Evolutionary conservation across 1,284 basidiomycete species (phyloP).

Genomic region (Bjerkandera adusta): DNA sequence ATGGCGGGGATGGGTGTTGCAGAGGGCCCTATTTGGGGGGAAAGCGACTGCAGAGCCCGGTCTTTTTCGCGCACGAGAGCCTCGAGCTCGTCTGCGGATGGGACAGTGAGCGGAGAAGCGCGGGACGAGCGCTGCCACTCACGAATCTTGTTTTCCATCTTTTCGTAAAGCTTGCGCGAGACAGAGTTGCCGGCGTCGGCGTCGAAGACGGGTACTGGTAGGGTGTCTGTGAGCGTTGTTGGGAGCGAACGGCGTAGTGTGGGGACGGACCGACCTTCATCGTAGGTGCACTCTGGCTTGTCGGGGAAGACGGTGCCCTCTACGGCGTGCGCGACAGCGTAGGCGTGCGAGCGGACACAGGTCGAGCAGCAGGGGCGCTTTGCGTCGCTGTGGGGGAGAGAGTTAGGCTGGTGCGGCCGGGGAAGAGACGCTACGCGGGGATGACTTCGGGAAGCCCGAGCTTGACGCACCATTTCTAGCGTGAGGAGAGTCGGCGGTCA

Average conservation of each 20-base stretch:
- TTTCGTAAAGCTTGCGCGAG: constrained; percentile 16
- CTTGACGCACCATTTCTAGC: constrained; percentile 33
- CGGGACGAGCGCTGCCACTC: constrained; percentile 34
- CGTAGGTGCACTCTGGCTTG: constrained; percentile 65
- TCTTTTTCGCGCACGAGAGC: constrained; percentile 40
- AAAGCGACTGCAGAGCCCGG: constrained; percentile 10
- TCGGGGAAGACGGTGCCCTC: constrained; percentile 49
- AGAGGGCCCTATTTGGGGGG: background rate
- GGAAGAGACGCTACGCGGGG: constrained; percentile 21
- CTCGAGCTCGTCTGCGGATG: constrained; percentile 59
- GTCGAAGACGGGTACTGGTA: constrained; percentile 15
- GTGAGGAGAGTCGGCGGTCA: background rate
- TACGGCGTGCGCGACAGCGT: constrained; percentile 55
- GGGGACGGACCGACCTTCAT: constrained; percentile 45
- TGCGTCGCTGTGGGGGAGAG: constrained; percentile 26
- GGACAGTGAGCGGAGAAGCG: constrained; percentile 9
- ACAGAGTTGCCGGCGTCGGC: constrained; percentile 14
- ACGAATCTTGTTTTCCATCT: constrained; percentile 15
- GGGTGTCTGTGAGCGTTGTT: background rate
- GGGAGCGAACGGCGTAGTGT: constrained; percentile 1
- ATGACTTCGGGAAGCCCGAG: constrained; percentile 15
- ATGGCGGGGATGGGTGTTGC: background rate
- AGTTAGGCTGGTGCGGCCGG: too few relatives aligned
- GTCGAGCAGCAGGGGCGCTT: constrained; percentile 63
- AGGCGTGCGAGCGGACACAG: constrained; percentile 63